These are phyloP conservation scores for Collybia sordida DNA, from an alignment of 768 basidiomycete species.

Conservation along the genomic window DNA sequence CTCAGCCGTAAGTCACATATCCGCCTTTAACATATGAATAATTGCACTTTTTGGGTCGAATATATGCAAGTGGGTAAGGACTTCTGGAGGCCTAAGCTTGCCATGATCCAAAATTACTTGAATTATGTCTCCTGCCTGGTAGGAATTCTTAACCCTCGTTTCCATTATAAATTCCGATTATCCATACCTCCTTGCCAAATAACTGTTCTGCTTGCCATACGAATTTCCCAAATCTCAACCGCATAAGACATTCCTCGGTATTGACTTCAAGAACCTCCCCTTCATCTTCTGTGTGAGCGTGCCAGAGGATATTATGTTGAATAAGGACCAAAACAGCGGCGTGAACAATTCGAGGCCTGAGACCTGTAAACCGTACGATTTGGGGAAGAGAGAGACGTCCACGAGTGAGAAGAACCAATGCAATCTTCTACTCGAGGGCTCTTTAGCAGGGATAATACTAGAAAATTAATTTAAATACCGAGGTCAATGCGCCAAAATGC, in stretches of 20 bases:
- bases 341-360: conserved; percentile 68
- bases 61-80: conserved; percentile 51
- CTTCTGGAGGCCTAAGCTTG: conserved; percentile 76
- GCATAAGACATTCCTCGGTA: conserved; percentile 75
- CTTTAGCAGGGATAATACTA: neutral
- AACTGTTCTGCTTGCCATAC: conserved; percentile 70
- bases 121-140: conserved; percentile 74
- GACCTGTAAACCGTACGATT: conserved; percentile 64
- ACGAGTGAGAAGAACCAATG: conserved; percentile 69
- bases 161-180: neutral
- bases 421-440: conserved; percentile 55
- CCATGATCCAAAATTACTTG: conserved; percentile 81
- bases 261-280: conserved; percentile 82
- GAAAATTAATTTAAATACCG: conserved; percentile 43
- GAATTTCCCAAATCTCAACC: conserved; percentile 82
- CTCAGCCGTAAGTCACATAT: too few species aligned
- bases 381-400: conserved; percentile 78
- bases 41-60: conserved; percentile 58
- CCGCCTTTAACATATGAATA: neutral
- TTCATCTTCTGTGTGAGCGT: conserved; percentile 68
- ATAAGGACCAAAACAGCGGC: conserved; percentile 75
- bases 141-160: neutral
- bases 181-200: conserved; percentile 69
- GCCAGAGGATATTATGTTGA: conserved; percentile 93
- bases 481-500: conserved; percentile 59